Conservation (phyloP, 345 rosid genomes). For the Carallia pectinifolia region DNA sequence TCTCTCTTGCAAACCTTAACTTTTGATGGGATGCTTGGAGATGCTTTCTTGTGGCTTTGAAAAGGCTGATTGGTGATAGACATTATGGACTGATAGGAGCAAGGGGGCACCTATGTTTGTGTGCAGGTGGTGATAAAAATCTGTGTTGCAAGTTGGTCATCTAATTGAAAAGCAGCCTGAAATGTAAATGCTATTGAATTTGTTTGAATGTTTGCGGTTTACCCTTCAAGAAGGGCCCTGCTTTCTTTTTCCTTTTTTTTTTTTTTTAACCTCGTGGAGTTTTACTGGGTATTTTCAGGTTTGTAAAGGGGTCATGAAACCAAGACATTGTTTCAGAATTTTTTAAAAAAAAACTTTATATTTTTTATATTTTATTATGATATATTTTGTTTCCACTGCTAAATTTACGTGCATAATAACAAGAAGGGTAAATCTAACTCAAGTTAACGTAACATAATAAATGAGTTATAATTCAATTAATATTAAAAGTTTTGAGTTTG, state of each 20-base stretch:
- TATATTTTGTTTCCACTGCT: no score
- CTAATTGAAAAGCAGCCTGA: conserved; percentile 19
- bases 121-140: conserved; percentile 39
- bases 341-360: conserved; percentile 9
- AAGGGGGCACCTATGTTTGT: conserved; percentile 1
- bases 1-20: conserved; percentile 26
- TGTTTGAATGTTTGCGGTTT: conserved; percentile 46
- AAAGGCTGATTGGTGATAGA: conserved; percentile 16
- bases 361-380: conserved; percentile 11
- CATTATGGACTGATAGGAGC: neutral
- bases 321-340: conserved; percentile 14
- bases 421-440: no score
- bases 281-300: conserved; percentile 16
- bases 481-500: no score
- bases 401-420: no score
- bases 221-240: conserved; percentile 15
- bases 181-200: conserved; percentile 38
- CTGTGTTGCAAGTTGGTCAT: conserved; percentile 30
- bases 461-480: no score
- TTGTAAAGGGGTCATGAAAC: conserved; percentile 19
- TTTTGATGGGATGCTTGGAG: conserved; percentile 38
- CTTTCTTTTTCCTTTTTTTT: neutral
- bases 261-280: neutral
- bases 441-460: no score
- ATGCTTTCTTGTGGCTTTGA: conserved; percentile 23